Conservation (phyloP, 2,329 filamentous ascomycete species). For the Ophiostoma sp. region DNA sequence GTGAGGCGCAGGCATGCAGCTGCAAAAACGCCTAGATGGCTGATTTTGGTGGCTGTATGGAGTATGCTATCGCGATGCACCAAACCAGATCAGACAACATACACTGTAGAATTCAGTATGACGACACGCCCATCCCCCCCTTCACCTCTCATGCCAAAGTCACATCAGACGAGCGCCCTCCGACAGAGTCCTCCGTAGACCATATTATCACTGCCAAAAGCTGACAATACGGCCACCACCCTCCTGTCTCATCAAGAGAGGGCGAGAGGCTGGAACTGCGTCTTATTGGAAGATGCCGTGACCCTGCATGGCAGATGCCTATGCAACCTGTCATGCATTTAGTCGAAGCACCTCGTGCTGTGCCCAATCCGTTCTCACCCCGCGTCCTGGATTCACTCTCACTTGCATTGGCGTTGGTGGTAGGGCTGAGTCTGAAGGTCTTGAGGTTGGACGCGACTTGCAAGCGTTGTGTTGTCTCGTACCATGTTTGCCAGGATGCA, state of each 20-base stretch:
- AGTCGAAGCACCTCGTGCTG: neutral
- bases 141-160: no score
- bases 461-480: no score
- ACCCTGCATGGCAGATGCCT: neutral
- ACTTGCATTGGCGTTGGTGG: constrained; percentile 1
- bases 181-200: no score
- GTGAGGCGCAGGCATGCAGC: neutral
- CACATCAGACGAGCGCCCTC: no score
- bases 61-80: no score
- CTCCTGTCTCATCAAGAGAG: neutral
- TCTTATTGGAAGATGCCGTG: constrained; percentile 1
- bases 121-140: no score
- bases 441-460: no score
- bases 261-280: neutral
- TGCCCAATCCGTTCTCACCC: neutral
- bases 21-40: neutral
- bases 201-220: neutral
- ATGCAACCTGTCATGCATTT: neutral
- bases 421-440: constrained; percentile 2
- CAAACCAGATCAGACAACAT: no score
- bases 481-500: no score
- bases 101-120: no score
- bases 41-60: no score
- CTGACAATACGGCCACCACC: neutral
- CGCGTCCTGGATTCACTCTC: neutral